Base-by-base conservation (phyloP, 129 eudicot species). In the Logfia minima region DNA sequence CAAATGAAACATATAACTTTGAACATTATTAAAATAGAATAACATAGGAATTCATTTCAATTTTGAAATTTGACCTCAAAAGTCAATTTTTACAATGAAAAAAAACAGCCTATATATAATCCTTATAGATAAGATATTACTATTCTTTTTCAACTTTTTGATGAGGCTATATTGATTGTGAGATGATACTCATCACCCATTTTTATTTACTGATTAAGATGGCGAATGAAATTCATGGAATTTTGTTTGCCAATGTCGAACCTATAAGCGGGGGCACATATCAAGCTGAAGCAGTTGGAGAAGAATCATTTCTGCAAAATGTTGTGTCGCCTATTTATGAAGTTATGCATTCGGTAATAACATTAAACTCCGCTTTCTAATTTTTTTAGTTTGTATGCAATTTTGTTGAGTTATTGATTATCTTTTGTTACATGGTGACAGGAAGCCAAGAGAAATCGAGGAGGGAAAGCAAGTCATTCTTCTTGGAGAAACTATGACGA, bases 401-500 rank as follows among this genome's bases (percentile, higher is more conserved):
- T n/a, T 77, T 67, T 69, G 35, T 61, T 26, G 31, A 65, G 74
- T 82, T 68, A 82, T 58, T 75, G 34, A 65, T 56, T 34, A 37
- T 43, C 81, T 70, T 67, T 43, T 77, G 26, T 86, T 79, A n/a
- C 68, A 77, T 77, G 78, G 65, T 76, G 77, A 77, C 81, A 95
- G 99, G 99, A 95, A 88, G 93, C 86, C 35, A 84, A 81, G 82
- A 95, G 92, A 89, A 89, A 95, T 76, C 87, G 88, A 85, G 82
- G 79, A 35, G 99, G 99, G 72, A 95, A 85, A 85, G 97, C 97
- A 78, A 95, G 99, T 74, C 99, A 95, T 85, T 88, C 99, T 67
- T 87, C 92, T 34, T 91, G 97, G 99, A 92, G 99, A 86, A 95
- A 95, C 83, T 95, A 95, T 79, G 99, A 95, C 71, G 99, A 95